phyloP scores from a whole-genome alignment of 179 eudicot species.

The Actinidia arguta region DNA sequence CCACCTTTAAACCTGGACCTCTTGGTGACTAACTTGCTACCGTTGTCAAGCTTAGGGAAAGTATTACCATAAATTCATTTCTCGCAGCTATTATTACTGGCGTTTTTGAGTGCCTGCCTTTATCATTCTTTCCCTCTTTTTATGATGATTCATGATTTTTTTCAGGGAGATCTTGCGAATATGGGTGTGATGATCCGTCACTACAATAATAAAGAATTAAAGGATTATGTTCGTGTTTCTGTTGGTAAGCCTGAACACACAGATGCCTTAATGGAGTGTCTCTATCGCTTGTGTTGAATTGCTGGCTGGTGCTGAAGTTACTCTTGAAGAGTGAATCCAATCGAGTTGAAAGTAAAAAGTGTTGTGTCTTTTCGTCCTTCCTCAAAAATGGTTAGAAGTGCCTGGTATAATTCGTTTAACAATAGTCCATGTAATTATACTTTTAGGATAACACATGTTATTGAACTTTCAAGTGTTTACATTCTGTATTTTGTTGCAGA shows the following conservation, averaged over 20 bases:
- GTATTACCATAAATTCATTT: background rate
- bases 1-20: no score
- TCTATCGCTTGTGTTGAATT: conserved; percentile 45
- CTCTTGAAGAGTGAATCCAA: background rate
- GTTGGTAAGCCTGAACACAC: conserved; percentile 99
- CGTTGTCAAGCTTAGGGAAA: background rate
- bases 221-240: conserved; percentile 89
- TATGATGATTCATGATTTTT: background rate
- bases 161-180: conserved; percentile 90
- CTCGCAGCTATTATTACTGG: background rate
- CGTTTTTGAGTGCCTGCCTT: background rate
- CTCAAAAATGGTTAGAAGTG: background rate
- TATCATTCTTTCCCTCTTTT: conserved; percentile 1
- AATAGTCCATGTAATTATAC: background rate
- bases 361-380: background rate
- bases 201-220: conserved; percentile 83
- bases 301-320: background rate
- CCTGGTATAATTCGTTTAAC: background rate
- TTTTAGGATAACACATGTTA: background rate
- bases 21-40: no score
- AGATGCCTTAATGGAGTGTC: conserved; percentile 75
- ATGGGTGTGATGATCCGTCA: conserved; percentile 99
- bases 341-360: background rate
- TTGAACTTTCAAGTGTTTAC: background rate
- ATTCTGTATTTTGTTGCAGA: background rate